Percentiles rank a stretch among this genome's conserved stretches.
phyloP scores from a whole-genome alignment of 768 basidiomycete species.

The Rhizopogon roseolus region DNA sequence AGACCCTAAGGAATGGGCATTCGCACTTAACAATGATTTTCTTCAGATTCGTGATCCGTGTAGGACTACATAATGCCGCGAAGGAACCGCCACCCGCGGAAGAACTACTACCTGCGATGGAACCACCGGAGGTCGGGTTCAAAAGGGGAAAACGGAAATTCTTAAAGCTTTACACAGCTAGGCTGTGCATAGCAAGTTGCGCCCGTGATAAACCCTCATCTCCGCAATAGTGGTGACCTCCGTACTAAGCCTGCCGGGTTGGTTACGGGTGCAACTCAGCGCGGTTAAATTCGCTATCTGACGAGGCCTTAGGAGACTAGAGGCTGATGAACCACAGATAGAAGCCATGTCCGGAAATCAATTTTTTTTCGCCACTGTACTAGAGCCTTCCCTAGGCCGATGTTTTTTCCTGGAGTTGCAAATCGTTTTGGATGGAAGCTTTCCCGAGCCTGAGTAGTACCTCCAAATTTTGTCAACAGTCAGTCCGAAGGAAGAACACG shows the following conservation, averaged over 20 bases:
- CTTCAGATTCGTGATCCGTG: too few species aligned
- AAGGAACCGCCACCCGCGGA: too few species aligned
- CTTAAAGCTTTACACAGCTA: not conserved
- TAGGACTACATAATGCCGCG: too few species aligned
- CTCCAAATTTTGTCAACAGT: not conserved
- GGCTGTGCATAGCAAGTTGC: not conserved
- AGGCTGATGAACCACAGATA: not conserved
- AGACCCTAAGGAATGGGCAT: constrained; percentile 53
- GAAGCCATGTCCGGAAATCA: not conserved
- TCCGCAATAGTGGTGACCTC: not conserved
- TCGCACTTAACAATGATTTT: constrained; percentile 15
- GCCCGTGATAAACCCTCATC: not conserved
- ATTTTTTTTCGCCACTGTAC: not conserved
- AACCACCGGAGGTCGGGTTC: not conserved
- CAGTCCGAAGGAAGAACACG: not conserved
- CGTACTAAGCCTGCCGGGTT: too few species aligned
- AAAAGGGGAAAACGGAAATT: not conserved
- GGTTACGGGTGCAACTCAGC: too few species aligned
- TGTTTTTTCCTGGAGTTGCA: not conserved
- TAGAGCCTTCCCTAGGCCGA: not conserved
- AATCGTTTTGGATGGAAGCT: not conserved
- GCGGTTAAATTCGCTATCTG: not conserved
- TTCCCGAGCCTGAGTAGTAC: not conserved
- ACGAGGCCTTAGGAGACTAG: not conserved
- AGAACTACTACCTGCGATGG: too few species aligned